These are phyloP conservation scores for Mycena amicta DNA, from an alignment of 768 basidiomycete genomes.

Conservation along the genomic window DNA sequence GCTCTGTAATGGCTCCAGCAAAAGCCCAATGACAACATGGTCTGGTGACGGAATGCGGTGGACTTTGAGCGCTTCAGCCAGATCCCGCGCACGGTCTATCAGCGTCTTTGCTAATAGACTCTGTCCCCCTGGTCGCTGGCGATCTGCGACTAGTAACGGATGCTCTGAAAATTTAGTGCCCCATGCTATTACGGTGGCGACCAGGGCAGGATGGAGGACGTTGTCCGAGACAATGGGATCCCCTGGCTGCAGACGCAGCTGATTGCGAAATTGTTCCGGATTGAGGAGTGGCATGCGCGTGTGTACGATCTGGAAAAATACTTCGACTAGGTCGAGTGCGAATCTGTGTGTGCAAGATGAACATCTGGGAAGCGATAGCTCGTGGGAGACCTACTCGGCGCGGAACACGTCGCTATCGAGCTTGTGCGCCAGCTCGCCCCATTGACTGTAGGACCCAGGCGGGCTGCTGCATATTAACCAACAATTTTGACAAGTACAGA, in stretches of 20 bases:
- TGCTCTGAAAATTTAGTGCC: conserved; percentile 95
- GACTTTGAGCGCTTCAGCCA: conserved; percentile 85
- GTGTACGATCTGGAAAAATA: conserved; percentile 92
- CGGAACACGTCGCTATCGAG: conserved; percentile 74
- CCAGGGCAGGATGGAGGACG: conserved; percentile 67
- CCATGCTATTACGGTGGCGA: conserved; percentile 89
- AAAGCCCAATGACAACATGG: conserved; percentile 78
- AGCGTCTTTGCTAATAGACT: conserved; percentile 78
- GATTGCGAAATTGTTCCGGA: conserved; percentile 76
- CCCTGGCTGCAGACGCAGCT: conserved; percentile 50
- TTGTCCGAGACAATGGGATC: conserved; percentile 28
- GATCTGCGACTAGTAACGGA: conserved; percentile 77
- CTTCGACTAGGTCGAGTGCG: conserved; percentile 90
- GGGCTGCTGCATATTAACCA: conserved; percentile 29
- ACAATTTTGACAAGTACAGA: conserved; percentile 19
- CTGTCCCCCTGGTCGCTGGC: conserved; percentile 67
- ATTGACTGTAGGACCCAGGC: conserved; percentile 54
- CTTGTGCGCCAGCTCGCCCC: conserved; percentile 76
- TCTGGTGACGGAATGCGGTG: conserved; percentile 79
- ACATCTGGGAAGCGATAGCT: conserved; percentile 19
- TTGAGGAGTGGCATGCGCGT: conserved; percentile 86
- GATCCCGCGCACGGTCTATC: conserved; percentile 79
- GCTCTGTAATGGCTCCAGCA: conserved; percentile 84
- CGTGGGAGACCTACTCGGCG: conserved; percentile 70
- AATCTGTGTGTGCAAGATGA: conserved; percentile 56